A percentile compares a stretch with the other conserved stretches of the same genome.
These are phyloP conservation scores for Prinsepia uniflora DNA, from an alignment of 306 rosid genomes.

Conservation along the genomic window DNA sequence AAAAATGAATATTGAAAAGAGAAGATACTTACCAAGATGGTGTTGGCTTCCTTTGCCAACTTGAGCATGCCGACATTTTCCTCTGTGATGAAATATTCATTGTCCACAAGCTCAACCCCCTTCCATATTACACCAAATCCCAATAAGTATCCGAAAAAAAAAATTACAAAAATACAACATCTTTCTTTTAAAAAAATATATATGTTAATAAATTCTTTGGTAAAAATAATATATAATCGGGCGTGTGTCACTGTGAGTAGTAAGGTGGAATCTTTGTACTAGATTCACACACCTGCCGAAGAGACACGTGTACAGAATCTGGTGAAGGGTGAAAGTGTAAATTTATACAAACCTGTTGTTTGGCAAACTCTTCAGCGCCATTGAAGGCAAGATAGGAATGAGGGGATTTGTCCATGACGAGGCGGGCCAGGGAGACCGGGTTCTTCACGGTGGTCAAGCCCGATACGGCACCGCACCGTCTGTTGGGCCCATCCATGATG, in stretches of 20 bases:
- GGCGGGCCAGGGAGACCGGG: conserved; percentile 86
- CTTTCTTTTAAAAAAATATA: neutral
- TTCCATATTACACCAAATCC: conserved; percentile 6
- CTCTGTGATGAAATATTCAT: conserved; percentile 79
- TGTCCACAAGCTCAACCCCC: conserved; percentile 71
- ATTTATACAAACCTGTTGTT: conserved; percentile 47
- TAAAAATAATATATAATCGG: neutral
- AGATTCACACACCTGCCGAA: neutral
- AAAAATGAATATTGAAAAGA: neutral
- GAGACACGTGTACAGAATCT: neutral
- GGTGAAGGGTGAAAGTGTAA: neutral
- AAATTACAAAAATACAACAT: neutral
- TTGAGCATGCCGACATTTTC: conserved; percentile 85
- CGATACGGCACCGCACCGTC: conserved; percentile 93
- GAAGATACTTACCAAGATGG: conserved; percentile 52
- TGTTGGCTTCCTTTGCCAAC: conserved; percentile 83
- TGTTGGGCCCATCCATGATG: conserved; percentile 81
- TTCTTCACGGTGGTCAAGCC: conserved; percentile 77
- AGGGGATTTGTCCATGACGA: conserved; percentile 94
- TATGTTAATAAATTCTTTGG: too few relatives aligned
- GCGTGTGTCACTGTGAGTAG: neutral
- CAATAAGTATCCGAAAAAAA: neutral
- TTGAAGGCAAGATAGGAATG: conserved; percentile 88
- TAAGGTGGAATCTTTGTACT: neutral
- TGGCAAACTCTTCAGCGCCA: conserved; percentile 86